Base-by-base conservation (phyloP, 805 yeast species). In the Candida takata region DNA sequence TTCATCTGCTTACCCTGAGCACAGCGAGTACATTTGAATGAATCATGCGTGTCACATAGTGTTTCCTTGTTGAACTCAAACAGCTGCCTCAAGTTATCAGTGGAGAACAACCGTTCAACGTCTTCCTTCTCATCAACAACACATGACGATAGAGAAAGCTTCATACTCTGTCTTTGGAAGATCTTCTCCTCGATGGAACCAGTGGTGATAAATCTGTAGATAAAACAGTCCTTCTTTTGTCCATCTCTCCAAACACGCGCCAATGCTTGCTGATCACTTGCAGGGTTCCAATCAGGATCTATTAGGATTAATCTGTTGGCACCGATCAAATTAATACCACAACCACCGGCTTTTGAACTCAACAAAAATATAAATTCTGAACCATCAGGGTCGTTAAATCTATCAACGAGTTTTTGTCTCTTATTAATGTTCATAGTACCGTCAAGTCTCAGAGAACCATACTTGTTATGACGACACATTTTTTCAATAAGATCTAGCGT, bases 221-320 rank as follows among this genome's bases (percentile, higher is more conserved):
- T 92, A 52, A 82, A 90, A 64, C 98, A 92, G 57, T 84, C 95
- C 59, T 90, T 92, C 68, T 84, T 90, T 55, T 90, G 98, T 0
- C 98, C 98, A 62, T 92, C 98, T 69, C 98, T 78, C 97, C 97
- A 92, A 5, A 92, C 95, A 58, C 98, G 74, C 0, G 97, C 97
- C 43, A 92, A 67, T 0, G 97, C 97, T 61, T 90, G 98, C 57
- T 92, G 97, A 55, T 90, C 98, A 1, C 95, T 81, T 0, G 98
- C 97, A 0, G 98, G 98, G 52, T 90, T 90, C 98, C 98, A 92
- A 57, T 92, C 98, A 1, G 83, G 83, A 55, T 92, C 98, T 54
- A 92, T 67, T 32, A 92, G 64, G 15, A 92, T 75, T 43, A 92
- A 65, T 43, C 98, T 70, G 47, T 92, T 92, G 3, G 97, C 98